phyloP scores from a whole-genome alignment of 768 basidiomycete genomes.

The Boletus sp. region DNA sequence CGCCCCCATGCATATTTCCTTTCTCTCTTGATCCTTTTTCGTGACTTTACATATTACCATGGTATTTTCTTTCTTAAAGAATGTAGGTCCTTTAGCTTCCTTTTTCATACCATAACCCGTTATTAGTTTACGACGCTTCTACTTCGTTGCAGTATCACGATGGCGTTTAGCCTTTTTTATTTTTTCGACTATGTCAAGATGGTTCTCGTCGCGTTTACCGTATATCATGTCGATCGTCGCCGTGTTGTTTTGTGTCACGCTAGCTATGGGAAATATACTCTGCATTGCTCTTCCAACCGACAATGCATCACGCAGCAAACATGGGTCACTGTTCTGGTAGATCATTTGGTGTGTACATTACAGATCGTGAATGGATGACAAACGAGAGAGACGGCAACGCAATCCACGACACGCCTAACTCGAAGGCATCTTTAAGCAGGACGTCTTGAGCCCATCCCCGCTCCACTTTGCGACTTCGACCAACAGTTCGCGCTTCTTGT shows the following conservation, averaged over 20 bases:
- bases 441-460: conserved; percentile 75
- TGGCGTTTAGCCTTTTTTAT: not conserved
- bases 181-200: not conserved
- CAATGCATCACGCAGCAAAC: too few relatives aligned
- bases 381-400: not conserved
- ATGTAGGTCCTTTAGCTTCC: not conserved
- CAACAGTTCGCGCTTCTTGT: conserved; percentile 74
- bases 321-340: not conserved
- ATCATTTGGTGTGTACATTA: not conserved
- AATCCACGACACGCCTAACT: conserved; percentile 32
- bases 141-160: conserved; percentile 10
- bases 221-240: conserved; percentile 23
- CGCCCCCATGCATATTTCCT: conserved; percentile 16
- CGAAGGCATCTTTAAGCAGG: conserved; percentile 77
- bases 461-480: conserved; percentile 83
- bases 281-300: conserved; percentile 5
- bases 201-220: conserved; percentile 15
- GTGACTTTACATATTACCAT: not conserved
- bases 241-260: conserved; percentile 26
- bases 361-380: not conserved
- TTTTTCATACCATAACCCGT: conserved; percentile 3
- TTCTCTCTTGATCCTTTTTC: conserved; percentile 1
- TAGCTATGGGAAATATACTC: conserved; percentile 21
- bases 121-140: conserved; percentile 14
- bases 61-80: not conserved